A percentile compares a stretch with the other conserved stretches of the same genome.
Conservation (phyloP, 768 basidiomycete genomes). For the Inosperma sp. region DNA sequence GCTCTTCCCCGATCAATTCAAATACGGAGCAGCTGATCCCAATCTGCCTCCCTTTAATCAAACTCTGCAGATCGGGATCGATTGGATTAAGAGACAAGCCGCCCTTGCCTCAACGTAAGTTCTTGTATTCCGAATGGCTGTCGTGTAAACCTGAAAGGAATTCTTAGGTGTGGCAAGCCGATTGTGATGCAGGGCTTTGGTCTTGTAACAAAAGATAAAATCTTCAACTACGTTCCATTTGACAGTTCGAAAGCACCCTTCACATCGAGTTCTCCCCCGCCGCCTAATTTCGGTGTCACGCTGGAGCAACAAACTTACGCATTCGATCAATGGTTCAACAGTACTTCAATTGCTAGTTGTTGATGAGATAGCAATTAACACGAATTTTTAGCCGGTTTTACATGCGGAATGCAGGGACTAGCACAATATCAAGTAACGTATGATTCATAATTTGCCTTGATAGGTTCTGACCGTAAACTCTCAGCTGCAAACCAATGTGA, state of each 20-base stretch:
- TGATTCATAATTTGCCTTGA: too few species aligned
- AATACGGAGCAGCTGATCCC: conserved; percentile 47
- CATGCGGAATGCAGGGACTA: too few species aligned
- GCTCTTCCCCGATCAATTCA: conserved; percentile 64
- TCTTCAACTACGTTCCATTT: conserved; percentile 58
- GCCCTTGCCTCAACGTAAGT: conserved; percentile 42
- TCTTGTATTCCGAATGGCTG: conserved; percentile 14
- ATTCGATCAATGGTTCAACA: too few species aligned
- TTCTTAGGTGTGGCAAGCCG: conserved; percentile 50
- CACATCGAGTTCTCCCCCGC: neutral
- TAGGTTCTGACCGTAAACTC: too few species aligned
- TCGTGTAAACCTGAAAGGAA: neutral
- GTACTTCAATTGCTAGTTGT: too few species aligned
- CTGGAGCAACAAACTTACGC: too few species aligned
- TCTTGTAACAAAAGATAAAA: conserved; percentile 53
- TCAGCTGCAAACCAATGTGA: too few species aligned
- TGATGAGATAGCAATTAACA: too few species aligned
- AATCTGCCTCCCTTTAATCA: conserved; percentile 48
- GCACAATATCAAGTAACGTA: too few species aligned
- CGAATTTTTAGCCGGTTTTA: too few species aligned
- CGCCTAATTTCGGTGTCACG: too few species aligned
- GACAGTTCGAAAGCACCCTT: conserved; percentile 45
- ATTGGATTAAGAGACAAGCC: conserved; percentile 53
- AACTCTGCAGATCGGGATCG: conserved; percentile 42
- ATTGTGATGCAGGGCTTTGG: conserved; percentile 52